Conservation (phyloP, 1,284 basidiomycete genomes). For the Cerioporus squamosus region DNA sequence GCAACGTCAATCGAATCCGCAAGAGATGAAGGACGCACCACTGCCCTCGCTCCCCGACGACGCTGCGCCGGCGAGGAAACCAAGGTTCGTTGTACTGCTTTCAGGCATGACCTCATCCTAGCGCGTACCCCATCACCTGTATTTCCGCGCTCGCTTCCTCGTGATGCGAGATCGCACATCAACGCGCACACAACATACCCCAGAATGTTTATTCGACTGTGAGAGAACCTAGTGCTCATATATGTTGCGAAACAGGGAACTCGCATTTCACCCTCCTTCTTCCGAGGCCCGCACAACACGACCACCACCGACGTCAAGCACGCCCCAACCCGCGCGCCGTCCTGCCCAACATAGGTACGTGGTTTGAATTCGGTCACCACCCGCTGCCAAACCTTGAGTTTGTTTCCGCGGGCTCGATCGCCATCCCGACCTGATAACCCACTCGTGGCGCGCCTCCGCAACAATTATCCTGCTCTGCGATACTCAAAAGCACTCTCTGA, state of each 20-base stretch:
- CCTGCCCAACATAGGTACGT: conserved; percentile 1
- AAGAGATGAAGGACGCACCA: conserved; percentile 17
- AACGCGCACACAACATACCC: not conserved
- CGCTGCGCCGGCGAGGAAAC: not conserved
- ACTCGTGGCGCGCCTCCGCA: not conserved
- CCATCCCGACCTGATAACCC: not conserved
- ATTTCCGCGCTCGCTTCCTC: not conserved
- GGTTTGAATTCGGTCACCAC: not conserved
- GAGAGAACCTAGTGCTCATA: not conserved
- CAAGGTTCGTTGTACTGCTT: conserved; percentile 2
- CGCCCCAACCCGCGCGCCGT: not conserved
- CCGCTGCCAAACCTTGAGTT: not conserved
- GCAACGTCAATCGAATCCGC: not conserved
- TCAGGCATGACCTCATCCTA: not conserved
- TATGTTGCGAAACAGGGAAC: not conserved
- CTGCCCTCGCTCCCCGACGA: conserved; percentile 13
- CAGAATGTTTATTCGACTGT: not conserved
- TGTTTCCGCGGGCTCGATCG: not conserved
- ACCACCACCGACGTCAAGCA: not conserved
- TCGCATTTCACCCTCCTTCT: not conserved
- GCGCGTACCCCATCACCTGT: not conserved
- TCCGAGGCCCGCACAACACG: not conserved
- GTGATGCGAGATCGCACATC: not conserved
- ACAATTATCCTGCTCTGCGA: too few relatives aligned
- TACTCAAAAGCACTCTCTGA: too few relatives aligned